These are phyloP conservation scores for Stevia rebaudiana DNA, from an alignment of 140 eudicot genomes.

Conservation along the genomic window DNA sequence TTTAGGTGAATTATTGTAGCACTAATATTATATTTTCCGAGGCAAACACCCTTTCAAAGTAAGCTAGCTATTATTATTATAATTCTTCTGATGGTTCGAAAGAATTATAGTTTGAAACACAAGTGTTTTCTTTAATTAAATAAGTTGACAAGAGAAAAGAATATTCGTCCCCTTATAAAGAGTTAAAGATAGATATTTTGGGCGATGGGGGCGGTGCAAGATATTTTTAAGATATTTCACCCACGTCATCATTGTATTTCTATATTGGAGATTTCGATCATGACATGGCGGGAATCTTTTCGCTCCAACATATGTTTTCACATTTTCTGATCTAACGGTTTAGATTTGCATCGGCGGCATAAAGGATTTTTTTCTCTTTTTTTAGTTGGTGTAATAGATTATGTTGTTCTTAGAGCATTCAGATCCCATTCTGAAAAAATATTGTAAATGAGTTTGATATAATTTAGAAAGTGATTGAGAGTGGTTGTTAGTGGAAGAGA, in stretches of 20 bases:
- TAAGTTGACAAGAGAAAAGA: neutral
- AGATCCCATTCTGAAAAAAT: too few species aligned
- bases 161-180: neutral
- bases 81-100: too few species aligned
- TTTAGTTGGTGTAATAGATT: too few species aligned
- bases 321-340: conserved; percentile 4
- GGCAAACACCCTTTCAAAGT: too few species aligned
- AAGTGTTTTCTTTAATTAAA: neutral
- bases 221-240: conserved; percentile 11
- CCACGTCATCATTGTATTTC: conserved; percentile 10
- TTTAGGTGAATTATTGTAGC: too few species aligned
- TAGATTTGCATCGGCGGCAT: neutral
- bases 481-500: too few species aligned
- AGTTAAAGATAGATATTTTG: neutral
- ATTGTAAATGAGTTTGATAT: too few species aligned
- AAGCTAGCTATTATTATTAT: too few species aligned
- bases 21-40: too few species aligned
- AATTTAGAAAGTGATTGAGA: too few species aligned
- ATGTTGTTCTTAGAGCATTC: too few species aligned
- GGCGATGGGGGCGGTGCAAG: conserved; percentile 16
- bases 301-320: neutral
- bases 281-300: conserved; percentile 7
- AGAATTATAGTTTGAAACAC: neutral
- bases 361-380: too few species aligned
- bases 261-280: neutral